Conservation (phyloP, 1,139 yeast genomes). For the Scheffersomyces segobiensis region DNA sequence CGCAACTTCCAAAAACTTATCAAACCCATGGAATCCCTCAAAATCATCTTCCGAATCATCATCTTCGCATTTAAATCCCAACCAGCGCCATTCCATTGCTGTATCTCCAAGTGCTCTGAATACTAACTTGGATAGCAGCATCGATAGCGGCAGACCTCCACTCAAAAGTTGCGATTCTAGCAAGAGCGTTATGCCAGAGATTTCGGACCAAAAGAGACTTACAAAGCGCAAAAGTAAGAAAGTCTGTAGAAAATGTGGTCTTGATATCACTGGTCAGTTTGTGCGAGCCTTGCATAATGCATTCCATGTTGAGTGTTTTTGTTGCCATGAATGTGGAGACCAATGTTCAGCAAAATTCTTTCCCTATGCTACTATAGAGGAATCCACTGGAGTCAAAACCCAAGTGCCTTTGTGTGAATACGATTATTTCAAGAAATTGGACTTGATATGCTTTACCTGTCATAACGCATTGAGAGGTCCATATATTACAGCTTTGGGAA, state of each 20-base stretch:
- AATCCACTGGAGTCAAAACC: slow-evolving; percentile 27
- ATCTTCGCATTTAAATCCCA: slow-evolving; percentile 1
- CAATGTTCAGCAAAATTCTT: slow-evolving; percentile 76
- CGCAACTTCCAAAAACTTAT: not conserved
- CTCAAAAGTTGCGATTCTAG: not conserved
- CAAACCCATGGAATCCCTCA: slow-evolving; percentile 2
- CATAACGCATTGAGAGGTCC: slow-evolving; percentile 87
- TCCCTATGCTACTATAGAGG: slow-evolving; percentile 48
- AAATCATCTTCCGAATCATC: not conserved
- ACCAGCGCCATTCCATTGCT: slow-evolving; percentile 20
- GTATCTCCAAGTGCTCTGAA: slow-evolving; percentile 13
- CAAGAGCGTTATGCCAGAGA: not conserved
- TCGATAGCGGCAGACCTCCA: not conserved
- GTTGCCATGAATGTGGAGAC: slow-evolving; percentile 77
- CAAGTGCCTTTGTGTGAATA: slow-evolving; percentile 88
- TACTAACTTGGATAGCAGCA: slow-evolving; percentile 3
- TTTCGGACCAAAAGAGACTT: not conserved
- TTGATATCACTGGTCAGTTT: slow-evolving; percentile 74
- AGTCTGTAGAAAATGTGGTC: slow-evolving; percentile 62
- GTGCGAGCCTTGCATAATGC: slow-evolving; percentile 81
- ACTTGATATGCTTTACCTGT: slow-evolving; percentile 82
- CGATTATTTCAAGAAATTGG: slow-evolving; percentile 84
- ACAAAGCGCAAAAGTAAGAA: slow-evolving; percentile 31
- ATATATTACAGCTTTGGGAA: slow-evolving; percentile 89
- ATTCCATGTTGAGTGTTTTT: slow-evolving; percentile 85